Evolutionary conservation across 2,329 filamentous ascomycete genomes (phyloP), one percentile per base, ranked within the genome.

Genomic region (Paramyrothecium sp.): DNA sequence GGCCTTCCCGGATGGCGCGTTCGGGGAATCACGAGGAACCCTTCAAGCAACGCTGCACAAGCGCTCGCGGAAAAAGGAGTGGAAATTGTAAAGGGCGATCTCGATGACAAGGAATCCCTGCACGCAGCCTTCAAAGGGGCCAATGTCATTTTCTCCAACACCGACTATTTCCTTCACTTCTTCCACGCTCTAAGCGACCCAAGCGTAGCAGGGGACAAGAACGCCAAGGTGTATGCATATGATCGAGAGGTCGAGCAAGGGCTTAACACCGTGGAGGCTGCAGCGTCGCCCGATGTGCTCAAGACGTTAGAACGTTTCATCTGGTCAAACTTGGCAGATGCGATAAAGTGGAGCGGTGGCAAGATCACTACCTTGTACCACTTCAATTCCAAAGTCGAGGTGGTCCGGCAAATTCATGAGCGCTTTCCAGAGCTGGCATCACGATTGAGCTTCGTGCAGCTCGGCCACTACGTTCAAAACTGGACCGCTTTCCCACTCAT

Each of bases 281-380:
- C 73, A 1, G 67, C 71, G 0, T 62, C 63, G 5, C 38, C 38
- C n/a, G n/a, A 17, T 4, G n/a, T 44, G 13, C 54, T 75, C 1
- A 53, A 58, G 0, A 67, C 61, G 0, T 58, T 80, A 2, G 69
- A 78, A 38, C 63, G 71, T 3, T 70, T 79, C 17, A 58, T 81
- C 3, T 59, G 75, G 3, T 78, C 75, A 4, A 68, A 68, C 0
- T 58, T 79, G 1, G 66, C 69, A 2, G 63, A 77, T 60, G 67
- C 68, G 1, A 65, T 59, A 10, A 74, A 71, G 57, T 71, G 67
- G 66, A 75, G 71, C 19, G 63, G 62, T 11, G 77, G 77, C 0
- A 75, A 76, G 58, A 78, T 78, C 55, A 71, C 56, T 2, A 63
- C 67, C 16, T 71, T 77, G 1, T 72, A 73, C 53, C 75, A 80